Evolutionary conservation across 1,139 yeast genomes (phyloP).

Genomic region (Lodderomyces margitis): DNA sequence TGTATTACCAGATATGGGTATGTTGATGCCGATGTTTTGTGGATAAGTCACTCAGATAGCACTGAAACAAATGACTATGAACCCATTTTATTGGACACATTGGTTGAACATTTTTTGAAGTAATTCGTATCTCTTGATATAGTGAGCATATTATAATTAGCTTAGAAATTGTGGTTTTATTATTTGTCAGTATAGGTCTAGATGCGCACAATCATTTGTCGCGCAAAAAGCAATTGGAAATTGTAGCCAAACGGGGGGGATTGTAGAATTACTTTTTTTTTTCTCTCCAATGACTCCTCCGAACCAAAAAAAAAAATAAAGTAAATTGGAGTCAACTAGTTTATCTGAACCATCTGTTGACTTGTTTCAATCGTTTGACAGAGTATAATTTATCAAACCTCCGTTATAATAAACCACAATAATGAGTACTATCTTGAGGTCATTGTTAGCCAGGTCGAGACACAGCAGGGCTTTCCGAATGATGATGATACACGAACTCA

Average conservation of each 20-base stretch:
- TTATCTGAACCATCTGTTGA: no score
- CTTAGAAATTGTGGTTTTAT: background rate
- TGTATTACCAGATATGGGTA: conserved; percentile 19
- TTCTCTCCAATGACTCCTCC: background rate
- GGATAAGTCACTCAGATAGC: conserved; percentile 18
- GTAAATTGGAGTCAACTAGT: no score
- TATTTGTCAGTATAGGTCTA: background rate
- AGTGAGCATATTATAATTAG: conserved; percentile 4
- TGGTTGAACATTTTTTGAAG: background rate
- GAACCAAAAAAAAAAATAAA: no score
- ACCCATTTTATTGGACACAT: conserved; percentile 21
- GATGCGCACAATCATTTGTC: background rate
- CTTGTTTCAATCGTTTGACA: no score
- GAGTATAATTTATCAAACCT: no score
- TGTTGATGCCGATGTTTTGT: conserved; percentile 36
- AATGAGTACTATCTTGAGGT: conserved; percentile 8
- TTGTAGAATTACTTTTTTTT: background rate
- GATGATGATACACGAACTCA: conserved; percentile 13
- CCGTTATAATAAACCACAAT: background rate
- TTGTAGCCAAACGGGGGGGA: background rate
- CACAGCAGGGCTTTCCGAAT: conserved; percentile 13
- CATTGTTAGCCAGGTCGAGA: conserved; percentile 11
- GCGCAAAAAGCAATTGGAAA: background rate
- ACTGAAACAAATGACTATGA: conserved; percentile 18
- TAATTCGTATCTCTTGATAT: no score